Conservation (phyloP, 306 rosid genomes). For the Quercus ilex region DNA sequence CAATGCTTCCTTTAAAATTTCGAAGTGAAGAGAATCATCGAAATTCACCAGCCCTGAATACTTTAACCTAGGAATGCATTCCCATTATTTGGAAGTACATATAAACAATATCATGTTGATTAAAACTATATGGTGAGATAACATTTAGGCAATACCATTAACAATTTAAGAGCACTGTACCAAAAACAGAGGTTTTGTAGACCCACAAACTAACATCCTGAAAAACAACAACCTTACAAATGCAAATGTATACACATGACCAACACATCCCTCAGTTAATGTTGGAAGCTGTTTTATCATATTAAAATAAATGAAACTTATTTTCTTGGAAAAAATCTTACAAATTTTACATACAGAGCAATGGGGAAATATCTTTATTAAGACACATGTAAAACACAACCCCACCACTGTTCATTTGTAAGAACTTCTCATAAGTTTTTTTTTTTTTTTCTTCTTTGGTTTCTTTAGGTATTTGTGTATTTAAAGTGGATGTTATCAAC, state of each 20-base stretch:
- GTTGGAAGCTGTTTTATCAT: not conserved
- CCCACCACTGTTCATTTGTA: not conserved
- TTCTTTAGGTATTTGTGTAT: not conserved
- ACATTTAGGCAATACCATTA: constrained; percentile 1
- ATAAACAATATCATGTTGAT: not conserved
- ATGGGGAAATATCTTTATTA: not conserved
- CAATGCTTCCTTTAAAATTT: constrained; percentile 85
- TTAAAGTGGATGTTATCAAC: not conserved
- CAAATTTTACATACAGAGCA: not conserved
- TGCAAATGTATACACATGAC: not conserved
- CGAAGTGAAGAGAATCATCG: constrained; percentile 75
- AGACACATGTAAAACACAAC: not conserved
- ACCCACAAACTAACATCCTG: not conserved
- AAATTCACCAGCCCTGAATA: constrained; percentile 46
- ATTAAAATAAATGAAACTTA: not conserved
- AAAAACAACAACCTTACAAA: not conserved
- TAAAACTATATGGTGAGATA: not conserved
- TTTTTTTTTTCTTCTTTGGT: not conserved
- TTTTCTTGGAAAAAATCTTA: not conserved
- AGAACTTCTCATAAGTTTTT: not conserved
- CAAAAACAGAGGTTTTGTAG: not conserved
- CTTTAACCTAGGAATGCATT: constrained; percentile 59
- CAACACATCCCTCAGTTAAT: not conserved
- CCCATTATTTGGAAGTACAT: constrained; percentile 6
- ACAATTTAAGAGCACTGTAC: not conserved